Conservation (phyloP, 129 eudicot genomes). For the Silybum marianum region DNA sequence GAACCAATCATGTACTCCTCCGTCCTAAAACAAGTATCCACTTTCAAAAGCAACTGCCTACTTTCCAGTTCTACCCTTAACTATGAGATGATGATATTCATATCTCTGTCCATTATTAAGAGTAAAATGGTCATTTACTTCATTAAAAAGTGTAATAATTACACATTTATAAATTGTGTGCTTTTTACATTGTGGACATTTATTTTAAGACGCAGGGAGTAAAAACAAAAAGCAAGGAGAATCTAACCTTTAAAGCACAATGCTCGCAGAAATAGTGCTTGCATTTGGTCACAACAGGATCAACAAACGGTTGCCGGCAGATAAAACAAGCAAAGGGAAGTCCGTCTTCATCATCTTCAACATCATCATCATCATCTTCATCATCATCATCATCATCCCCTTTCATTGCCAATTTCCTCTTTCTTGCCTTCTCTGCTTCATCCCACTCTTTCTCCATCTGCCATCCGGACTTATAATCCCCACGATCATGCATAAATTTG, state of each 20-base stretch:
- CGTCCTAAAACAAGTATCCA: not conserved
- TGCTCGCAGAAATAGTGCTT: slow-evolving; percentile 98
- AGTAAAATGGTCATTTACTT: not conserved
- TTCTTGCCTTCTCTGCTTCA: slow-evolving; percentile 76
- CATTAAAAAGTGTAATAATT: not conserved
- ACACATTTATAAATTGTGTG: not conserved
- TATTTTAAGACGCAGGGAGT: not conserved
- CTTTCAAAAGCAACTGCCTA: not conserved
- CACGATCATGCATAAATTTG: slow-evolving; percentile 98
- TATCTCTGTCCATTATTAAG: not conserved
- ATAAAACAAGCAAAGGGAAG: slow-evolving; percentile 96
- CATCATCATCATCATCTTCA: slow-evolving; percentile 37
- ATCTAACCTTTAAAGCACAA: slow-evolving; percentile 86
- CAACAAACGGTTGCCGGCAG: slow-evolving; percentile 88
- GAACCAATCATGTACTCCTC: not conserved
- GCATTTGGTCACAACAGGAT: slow-evolving; percentile 89
- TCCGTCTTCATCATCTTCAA: slow-evolving; percentile 77
- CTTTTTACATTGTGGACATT: too few relatives aligned
- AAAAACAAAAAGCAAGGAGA: not conserved
- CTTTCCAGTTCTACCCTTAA: not conserved
- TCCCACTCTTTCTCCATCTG: slow-evolving; percentile 97
- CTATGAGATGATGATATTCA: not conserved
- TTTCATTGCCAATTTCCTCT: slow-evolving; percentile 72
- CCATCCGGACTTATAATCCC: slow-evolving; percentile 98
- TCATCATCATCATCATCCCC: slow-evolving; percentile 55